A percentile compares a stretch with the other conserved stretches of the same genome.
These are phyloP conservation scores for Vaccinium corymbosum DNA, from an alignment of 148 eudicot species.

Conservation along the genomic window DNA sequence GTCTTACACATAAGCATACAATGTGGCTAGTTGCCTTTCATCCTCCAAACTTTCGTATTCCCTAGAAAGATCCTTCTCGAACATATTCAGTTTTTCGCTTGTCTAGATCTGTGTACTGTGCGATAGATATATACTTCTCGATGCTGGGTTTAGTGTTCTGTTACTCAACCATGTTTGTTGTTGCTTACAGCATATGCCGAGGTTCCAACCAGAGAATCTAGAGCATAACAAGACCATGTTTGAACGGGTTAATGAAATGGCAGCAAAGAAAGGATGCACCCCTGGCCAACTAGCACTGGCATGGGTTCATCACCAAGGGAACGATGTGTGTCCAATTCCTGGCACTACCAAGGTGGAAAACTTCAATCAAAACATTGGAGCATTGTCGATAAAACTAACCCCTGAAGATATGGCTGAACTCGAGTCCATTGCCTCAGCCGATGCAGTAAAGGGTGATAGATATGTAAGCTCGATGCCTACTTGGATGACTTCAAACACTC, in stretches of 20 bases:
- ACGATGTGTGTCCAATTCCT: constrained; percentile 16
- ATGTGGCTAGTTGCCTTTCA: neutral
- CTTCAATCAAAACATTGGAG: constrained; percentile 17
- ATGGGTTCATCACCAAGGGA: constrained; percentile 23
- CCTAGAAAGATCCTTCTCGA: neutral
- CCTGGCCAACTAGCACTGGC: constrained; percentile 20
- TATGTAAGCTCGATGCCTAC: neutral
- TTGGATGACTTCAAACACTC: too few relatives aligned
- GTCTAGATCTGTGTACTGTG: neutral
- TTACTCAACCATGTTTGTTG: neutral
- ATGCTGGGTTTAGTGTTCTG: neutral
- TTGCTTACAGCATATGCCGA: constrained; percentile 8
- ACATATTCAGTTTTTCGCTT: neutral
- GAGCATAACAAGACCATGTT: constrained; percentile 17
- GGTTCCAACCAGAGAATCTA: constrained; percentile 15
- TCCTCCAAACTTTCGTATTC: neutral
- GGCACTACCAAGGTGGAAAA: constrained; percentile 19
- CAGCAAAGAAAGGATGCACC: constrained; percentile 18
- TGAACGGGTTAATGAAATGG: constrained; percentile 17
- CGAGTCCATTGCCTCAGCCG: constrained; percentile 14
- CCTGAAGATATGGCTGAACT: constrained; percentile 16
- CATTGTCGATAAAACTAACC: constrained; percentile 12
- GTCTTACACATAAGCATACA: neutral
- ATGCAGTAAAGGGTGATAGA: constrained; percentile 10
- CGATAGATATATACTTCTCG: neutral